Evolutionary conservation across 306 rosid species (phyloP).

Genomic region (Crotalaria pallida): DNA sequence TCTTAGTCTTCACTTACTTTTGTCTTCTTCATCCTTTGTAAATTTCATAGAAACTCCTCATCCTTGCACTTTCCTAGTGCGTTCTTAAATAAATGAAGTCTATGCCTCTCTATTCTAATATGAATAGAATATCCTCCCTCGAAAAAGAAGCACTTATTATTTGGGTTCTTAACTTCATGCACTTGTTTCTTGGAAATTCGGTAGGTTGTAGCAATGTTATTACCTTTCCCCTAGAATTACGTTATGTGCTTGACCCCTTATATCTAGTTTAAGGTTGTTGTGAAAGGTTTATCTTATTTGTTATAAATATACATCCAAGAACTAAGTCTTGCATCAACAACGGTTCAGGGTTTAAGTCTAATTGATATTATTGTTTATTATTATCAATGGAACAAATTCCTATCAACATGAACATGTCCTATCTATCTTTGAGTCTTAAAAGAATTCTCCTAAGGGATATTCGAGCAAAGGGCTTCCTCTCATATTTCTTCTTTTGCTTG

Average conservation of each 20-base stretch:
- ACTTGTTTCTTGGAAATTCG: conserved; percentile 1
- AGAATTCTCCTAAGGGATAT: background rate
- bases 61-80: background rate
- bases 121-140: background rate
- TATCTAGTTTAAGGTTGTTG: background rate
- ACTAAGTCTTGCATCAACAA: background rate
- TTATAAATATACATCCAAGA: background rate
- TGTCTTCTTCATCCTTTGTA: background rate
- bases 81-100: background rate
- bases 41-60: background rate
- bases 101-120: background rate
- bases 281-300: background rate
- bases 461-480: background rate
- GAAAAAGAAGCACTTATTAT: background rate
- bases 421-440: background rate
- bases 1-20: background rate
- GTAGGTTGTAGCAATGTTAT: background rate
- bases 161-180: background rate
- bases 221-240: background rate
- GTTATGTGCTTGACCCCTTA: conserved; percentile 2
- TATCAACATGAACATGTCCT: background rate
- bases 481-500: background rate
- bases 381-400: conserved; percentile 7
- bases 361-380: background rate
- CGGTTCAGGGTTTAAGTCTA: background rate